Base-by-base conservation (phyloP, 768 basidiomycete species). In the Tylopilus sp. region DNA sequence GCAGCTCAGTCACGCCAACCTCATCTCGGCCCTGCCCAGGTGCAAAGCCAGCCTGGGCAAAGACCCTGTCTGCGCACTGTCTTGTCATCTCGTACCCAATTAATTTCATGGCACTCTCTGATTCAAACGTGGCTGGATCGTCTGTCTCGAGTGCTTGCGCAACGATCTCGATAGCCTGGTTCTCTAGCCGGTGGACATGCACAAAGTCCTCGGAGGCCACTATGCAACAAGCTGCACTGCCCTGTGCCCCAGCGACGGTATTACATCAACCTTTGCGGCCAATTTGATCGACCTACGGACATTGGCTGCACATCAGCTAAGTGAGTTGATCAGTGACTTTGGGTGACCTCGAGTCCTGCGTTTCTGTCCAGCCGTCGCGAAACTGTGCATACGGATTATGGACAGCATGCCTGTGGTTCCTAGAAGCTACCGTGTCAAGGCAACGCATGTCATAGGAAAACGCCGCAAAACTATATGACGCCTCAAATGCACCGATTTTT, bases 341-440 rank as follows among this genome's bases (percentile, higher is more conserved):
- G 7, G 79, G 76, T 4, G 86, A 79, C 4, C 76, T 72, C 49
- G 88, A 66, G 25, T 90, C 79, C 59, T 91, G 77, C 52, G 88
- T 81, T 13, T 79, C 80, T 26, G 74, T 82, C 83, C 86, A 89
- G 4, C 84, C 85, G 54, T 85, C 75, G 11, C 82, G 77, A 69
- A 93, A 91, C 65, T 91, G 90, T 0, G 87, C 83, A 61, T 91
- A 92, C 0, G 88, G 88, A 59, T 91, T 91, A 47, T 86, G 84
- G 47, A 83, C 65, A 0, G 87, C 84, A 64, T 92, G 89, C 50
- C 75, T 79, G 63, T 91, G 89, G 57, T 88, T 90, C 74, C 92
- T 91, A 10, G 85, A 79, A 28, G 88, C 88, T 86, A 53, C 28
- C 11, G 13, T 44, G 3, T 44, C 13, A 44, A 15, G 28, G 6